Evolutionary conservation across 352 stramenopile genomes (phyloP).

Genomic region (Phytophthora podocarpi): DNA sequence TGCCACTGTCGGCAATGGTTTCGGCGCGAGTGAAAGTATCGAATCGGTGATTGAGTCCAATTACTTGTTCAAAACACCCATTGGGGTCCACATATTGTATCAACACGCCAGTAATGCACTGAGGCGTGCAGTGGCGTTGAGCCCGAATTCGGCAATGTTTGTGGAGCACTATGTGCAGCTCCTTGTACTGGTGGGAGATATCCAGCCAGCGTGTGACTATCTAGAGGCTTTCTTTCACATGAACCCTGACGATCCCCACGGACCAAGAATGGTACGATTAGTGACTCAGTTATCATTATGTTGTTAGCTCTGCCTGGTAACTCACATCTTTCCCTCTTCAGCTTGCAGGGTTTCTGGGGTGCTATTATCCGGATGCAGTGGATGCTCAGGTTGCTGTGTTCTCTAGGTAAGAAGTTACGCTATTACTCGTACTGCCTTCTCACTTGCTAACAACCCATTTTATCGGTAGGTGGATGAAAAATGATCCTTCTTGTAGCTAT

Average conservation of each 20-base stretch:
- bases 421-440: background rate
- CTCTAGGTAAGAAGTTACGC: conserved; percentile 19
- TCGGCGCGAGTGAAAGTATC: conserved; percentile 25
- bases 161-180: conserved; percentile 79
- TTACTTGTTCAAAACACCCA: conserved; percentile 67
- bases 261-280: conserved; percentile 66
- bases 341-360: conserved; percentile 48
- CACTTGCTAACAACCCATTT: conserved; percentile 5
- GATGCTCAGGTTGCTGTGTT: conserved; percentile 47
- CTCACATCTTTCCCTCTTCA: conserved; percentile 14
- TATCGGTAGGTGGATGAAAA: conserved; percentile 56
- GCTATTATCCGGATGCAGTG: conserved; percentile 53
- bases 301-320: conserved; percentile 2
- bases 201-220: conserved; percentile 67
- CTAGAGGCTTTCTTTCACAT: conserved; percentile 74
- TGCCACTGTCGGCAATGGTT: background rate
- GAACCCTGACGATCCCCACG: conserved; percentile 64
- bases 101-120: conserved; percentile 65
- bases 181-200: conserved; percentile 62
- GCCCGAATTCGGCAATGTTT: conserved; percentile 61
- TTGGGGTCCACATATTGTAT: conserved; percentile 77
- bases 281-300: background rate
- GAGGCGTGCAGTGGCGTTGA: conserved; percentile 62
- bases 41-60: conserved; percentile 58
- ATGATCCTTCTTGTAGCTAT: conserved; percentile 50